Evolutionary conservation across 2,329 filamentous ascomycete genomes (phyloP).

Genomic region (Diaporthe citrichinensis): DNA sequence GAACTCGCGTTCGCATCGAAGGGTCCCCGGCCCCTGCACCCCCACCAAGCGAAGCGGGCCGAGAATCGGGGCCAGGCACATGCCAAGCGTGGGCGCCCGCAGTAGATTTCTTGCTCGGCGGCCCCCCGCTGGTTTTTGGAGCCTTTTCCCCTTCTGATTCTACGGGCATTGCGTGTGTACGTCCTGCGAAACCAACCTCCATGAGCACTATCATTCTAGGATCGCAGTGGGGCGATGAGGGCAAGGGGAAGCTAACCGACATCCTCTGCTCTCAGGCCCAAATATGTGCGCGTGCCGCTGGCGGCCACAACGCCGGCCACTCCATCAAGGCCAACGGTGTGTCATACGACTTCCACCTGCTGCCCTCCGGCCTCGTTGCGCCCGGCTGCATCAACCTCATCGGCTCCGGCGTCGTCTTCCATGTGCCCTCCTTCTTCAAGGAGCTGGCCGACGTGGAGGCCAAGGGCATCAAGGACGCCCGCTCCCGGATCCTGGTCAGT

Average conservation of each 20-base stretch:
- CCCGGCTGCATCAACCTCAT: conserved; percentile 80
- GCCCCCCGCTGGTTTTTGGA: conserved; percentile 2
- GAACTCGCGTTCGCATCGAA: neutral
- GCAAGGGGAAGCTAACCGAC: conserved; percentile 71
- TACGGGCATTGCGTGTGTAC: conserved; percentile 40
- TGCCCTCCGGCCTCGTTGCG: conserved; percentile 80
- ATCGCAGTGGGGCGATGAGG: conserved; percentile 66
- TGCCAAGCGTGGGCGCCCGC: neutral
- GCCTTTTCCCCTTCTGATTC: conserved; percentile 47
- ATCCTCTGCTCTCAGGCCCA: conserved; percentile 66
- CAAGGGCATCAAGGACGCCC: conserved; percentile 69
- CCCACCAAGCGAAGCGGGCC: conserved; percentile 8
- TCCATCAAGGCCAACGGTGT: conserved; percentile 59
- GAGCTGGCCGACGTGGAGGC: conserved; percentile 73
- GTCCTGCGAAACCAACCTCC: conserved; percentile 39
- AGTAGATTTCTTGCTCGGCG: neutral
- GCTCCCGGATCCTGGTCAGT: conserved; percentile 72
- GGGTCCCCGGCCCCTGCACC: neutral
- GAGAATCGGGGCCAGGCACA: conserved; percentile 5
- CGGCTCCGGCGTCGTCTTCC: conserved; percentile 77
- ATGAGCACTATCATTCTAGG: conserved; percentile 72
- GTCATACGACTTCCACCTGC: conserved; percentile 70
- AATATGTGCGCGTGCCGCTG: conserved; percentile 69
- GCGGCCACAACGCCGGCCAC: conserved; percentile 73
- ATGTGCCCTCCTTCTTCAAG: conserved; percentile 72